A percentile compares a stretch with the other conserved stretches of the same genome.
These are phyloP conservation scores for Isatis lusitanica DNA, from an alignment of 441 rosid genomes.

Conservation along the genomic window DNA sequence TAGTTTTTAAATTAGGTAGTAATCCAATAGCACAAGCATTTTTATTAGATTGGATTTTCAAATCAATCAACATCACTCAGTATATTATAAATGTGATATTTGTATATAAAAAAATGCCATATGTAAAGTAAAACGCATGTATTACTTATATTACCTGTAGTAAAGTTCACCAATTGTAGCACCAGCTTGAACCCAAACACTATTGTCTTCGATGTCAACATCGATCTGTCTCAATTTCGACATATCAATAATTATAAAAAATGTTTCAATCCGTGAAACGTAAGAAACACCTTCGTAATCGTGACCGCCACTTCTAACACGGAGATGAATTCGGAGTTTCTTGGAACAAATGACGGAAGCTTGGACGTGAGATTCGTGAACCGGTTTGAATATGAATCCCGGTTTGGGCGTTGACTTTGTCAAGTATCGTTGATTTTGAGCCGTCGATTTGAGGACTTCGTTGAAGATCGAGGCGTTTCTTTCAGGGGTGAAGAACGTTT, in stretches of 20 bases:
- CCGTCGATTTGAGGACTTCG: conserved; percentile 51
- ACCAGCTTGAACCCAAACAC: conserved; percentile 64
- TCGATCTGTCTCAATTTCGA: conserved; percentile 42
- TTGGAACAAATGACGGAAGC: conserved; percentile 58
- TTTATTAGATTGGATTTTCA: background rate
- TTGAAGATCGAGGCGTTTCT: conserved; percentile 41
- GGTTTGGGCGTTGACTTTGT: conserved; percentile 57
- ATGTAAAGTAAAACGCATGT: background rate
- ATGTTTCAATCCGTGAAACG: conserved; percentile 44
- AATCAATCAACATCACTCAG: background rate
- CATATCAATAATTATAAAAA: conserved; percentile 57
- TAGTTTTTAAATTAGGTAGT: no score
- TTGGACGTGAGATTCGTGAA: conserved; percentile 53
- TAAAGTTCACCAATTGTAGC: conserved; percentile 69
- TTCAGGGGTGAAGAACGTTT: conserved; percentile 37
- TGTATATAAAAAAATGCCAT: background rate
- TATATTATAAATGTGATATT: background rate
- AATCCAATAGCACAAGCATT: no score
- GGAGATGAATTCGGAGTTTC: conserved; percentile 46
- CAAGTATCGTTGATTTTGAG: conserved; percentile 61
- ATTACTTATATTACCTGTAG: conserved; percentile 29
- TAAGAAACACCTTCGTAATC: conserved; percentile 74
- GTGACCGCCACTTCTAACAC: conserved; percentile 74
- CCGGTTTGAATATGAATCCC: conserved; percentile 56
- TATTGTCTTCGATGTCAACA: conserved; percentile 43